Evolutionary conservation across 1,284 basidiomycete genomes (phyloP), one percentile per base, ranked within the genome.

Genomic region (Entoloma clypeatum): DNA sequence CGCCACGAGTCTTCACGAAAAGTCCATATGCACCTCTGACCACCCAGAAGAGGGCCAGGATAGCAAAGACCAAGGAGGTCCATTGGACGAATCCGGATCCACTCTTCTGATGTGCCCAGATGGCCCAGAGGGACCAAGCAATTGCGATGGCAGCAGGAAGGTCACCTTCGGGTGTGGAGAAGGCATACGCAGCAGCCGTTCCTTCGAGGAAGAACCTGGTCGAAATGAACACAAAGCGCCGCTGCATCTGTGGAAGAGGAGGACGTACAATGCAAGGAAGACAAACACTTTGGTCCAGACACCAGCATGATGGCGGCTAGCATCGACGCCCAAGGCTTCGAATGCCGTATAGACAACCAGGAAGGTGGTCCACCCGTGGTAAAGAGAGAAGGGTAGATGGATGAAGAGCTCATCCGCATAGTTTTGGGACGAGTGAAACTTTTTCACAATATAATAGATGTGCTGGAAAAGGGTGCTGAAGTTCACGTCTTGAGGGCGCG

Each of bases 351-450:
- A 69, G 48, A 96, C 74, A 51, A 95, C 86, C 44, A 96, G 79
- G 38, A 96, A 86, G 36, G 91, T 92, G 10, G 90, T 92, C 86
- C 92, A 95, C 36, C 93, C 93, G 60, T 96, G 93, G 70, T 87
- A 96, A 41, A 94, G 79, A 7, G 89, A 92, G 75, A 94, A 93
- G 7, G 92, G 92, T 10, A 90, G 77, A 58, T 90, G 86, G 26
- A 90, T 67, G 49, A 87, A 87, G 48, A 90, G 62, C 63, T 95
- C 91, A 49, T 92, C 89, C 18, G 74, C 71, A 28, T 74, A 57
- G 49, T 60, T 76, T 56, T 81, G 69, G 36, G 87, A 65, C 39
- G 75, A 62, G 62, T 95, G 83, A 50, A 81, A 77, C 63, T 89
- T 88, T 72, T 93, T 94, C 60, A 95, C 83, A 48, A 86, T 72